A percentile compares a stretch with the other conserved stretches of the same genome.
phyloP scores from a whole-genome alignment of 140 eudicot species.

The Bidens hawaiensis region DNA sequence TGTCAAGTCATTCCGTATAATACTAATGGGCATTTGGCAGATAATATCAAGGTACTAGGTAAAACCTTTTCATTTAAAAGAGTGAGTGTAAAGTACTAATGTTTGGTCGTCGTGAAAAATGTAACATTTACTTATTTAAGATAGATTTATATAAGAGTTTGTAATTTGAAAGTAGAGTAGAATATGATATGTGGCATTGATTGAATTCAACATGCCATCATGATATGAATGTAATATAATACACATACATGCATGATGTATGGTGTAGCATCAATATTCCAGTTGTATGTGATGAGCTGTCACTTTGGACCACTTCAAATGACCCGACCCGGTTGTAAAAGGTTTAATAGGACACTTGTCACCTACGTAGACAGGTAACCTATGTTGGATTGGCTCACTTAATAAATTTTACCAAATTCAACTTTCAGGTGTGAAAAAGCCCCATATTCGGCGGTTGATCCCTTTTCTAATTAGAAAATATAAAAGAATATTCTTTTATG shows the following conservation, averaged over 20 bases:
- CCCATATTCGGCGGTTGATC: slow-evolving; percentile 24
- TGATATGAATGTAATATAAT: not conserved
- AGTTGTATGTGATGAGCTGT: slow-evolving; percentile 29
- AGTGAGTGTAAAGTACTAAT: too few relatives aligned
- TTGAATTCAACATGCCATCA: too few relatives aligned
- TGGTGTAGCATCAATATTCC: slow-evolving; percentile 5
- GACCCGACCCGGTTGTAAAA: slow-evolving; percentile 19
- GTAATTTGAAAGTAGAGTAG: too few relatives aligned
- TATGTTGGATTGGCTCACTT: slow-evolving; percentile 19
- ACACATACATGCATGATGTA: not conserved
- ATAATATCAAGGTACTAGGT: too few relatives aligned
- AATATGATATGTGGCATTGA: too few relatives aligned
- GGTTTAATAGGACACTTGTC: slow-evolving; percentile 23
- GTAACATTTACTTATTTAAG: too few relatives aligned
- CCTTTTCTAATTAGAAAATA: not conserved
- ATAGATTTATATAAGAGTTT: too few relatives aligned
- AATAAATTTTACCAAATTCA: not conserved
- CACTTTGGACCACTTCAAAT: slow-evolving; percentile 12
- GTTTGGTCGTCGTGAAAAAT: too few relatives aligned
- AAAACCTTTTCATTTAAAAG: too few relatives aligned
- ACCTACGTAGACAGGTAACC: slow-evolving; percentile 23
- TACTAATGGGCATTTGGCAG: too few relatives aligned
- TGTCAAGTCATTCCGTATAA: too few relatives aligned
- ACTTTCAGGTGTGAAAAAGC: too few relatives aligned
- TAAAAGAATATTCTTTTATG: slow-evolving; percentile 22